phyloP scores from a whole-genome alignment of 2,329 filamentous ascomycete genomes.

The Apiospora koreana region DNA sequence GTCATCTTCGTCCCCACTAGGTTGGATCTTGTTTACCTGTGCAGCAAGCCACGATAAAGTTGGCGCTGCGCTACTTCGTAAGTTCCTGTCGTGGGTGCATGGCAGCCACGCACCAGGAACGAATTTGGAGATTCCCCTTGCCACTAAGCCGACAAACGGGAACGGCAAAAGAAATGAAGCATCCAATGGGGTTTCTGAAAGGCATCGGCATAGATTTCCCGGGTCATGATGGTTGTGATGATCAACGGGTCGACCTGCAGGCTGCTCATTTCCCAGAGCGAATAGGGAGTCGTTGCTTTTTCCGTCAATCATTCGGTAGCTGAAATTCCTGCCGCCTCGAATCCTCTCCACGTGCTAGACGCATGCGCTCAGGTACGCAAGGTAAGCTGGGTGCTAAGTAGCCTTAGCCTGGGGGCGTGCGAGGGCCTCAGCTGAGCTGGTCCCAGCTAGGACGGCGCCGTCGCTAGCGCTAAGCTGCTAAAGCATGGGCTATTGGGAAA shows the following conservation, averaged over 20 bases:
- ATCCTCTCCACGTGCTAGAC: not conserved
- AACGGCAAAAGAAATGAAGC: not conserved
- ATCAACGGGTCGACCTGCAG: not conserved
- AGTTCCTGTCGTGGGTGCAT: not conserved
- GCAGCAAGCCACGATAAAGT: not conserved
- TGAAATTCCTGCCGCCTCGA: not conserved
- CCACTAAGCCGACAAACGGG: not conserved
- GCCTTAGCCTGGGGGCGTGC: not conserved
- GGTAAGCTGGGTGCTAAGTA: not conserved
- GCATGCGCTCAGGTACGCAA: not conserved
- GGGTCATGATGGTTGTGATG: not conserved
- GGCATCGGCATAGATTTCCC: not conserved
- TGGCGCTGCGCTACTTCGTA: not conserved
- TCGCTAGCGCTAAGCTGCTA: not conserved
- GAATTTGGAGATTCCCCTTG: not conserved
- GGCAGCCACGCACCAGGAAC: not conserved
- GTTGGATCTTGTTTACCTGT: not conserved
- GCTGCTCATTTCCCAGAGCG: not conserved
- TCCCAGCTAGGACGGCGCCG: not conserved
- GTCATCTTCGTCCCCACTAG: not conserved
- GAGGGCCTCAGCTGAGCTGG: not conserved
- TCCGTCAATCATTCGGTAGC: not conserved
- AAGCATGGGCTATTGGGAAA: not conserved
- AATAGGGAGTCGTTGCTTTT: not conserved
- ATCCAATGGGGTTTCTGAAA: not conserved